Conservation (phyloP, 73 alveolate species). For the Symbiodinium pilosum region DNA sequence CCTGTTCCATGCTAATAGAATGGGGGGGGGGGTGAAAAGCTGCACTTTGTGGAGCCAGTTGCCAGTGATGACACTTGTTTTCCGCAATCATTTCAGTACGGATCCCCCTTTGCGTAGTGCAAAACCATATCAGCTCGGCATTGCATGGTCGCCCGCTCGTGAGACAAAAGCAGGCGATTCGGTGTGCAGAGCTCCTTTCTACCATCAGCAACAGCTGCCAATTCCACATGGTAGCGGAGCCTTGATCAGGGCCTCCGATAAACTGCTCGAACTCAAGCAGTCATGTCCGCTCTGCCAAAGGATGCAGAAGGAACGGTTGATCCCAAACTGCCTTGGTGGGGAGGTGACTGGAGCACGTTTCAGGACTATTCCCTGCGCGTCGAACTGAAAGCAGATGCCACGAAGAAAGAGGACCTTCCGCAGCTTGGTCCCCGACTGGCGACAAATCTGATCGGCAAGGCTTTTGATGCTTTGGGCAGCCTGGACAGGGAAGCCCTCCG, state of each 20-base stretch:
- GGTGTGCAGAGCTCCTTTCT: too few relatives aligned
- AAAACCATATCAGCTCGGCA: too few relatives aligned
- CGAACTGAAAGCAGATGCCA: slow-evolving; percentile 17
- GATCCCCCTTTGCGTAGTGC: too few relatives aligned
- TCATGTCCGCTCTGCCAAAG: background rate
- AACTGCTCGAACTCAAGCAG: too few relatives aligned
- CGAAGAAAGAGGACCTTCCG: background rate
- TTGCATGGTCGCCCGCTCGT: too few relatives aligned
- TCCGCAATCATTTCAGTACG: too few relatives aligned
- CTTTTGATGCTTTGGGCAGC: background rate
- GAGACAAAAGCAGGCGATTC: too few relatives aligned
- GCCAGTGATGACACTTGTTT: too few relatives aligned
- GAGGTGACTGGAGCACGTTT: background rate
- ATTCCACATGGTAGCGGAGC: background rate
- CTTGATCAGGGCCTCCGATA: background rate
- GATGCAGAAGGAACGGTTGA: background rate
- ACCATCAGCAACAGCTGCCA: too few relatives aligned
- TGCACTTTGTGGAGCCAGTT: too few relatives aligned
- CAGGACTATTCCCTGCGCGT: background rate
- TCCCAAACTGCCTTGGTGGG: slow-evolving; percentile 2
- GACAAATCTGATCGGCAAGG: background rate
- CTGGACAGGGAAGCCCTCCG: background rate
- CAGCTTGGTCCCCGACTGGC: slow-evolving; percentile 18
- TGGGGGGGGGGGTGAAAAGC: too few relatives aligned
- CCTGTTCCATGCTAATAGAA: too few relatives aligned